Evolutionary conservation across 345 rosid genomes (phyloP).

Genomic region (Kernera saxatilis): DNA sequence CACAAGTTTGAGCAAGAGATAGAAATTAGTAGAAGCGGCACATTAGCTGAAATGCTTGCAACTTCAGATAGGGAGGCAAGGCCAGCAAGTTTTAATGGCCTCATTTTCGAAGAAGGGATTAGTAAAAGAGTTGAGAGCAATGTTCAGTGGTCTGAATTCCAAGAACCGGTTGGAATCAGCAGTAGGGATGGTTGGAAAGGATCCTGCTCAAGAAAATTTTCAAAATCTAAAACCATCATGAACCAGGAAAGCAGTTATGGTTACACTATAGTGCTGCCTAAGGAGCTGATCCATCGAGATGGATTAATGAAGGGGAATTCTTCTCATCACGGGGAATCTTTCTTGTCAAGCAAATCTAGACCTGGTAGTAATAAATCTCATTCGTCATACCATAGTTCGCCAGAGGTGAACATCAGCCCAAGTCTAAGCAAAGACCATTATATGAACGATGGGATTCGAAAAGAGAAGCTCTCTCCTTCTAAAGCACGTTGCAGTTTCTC

Average conservation of each 20-base stretch:
- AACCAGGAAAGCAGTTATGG: slow-evolving; percentile 36
- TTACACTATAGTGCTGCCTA: slow-evolving; percentile 45
- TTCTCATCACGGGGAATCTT: slow-evolving; percentile 37
- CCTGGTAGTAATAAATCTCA: slow-evolving; percentile 35
- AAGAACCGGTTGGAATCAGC: slow-evolving; percentile 86
- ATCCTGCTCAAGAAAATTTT: slow-evolving; percentile 34
- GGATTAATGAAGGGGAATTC: slow-evolving; percentile 41
- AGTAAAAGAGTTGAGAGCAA: slow-evolving; percentile 24
- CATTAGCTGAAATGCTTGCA: slow-evolving; percentile 94
- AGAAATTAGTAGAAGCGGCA: slow-evolving; percentile 50
- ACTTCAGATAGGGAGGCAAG: slow-evolving; percentile 52
- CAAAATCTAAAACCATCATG: slow-evolving; percentile 67
- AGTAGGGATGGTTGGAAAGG: slow-evolving; percentile 97
- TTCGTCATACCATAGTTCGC: slow-evolving; percentile 38
- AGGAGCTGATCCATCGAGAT: slow-evolving; percentile 39
- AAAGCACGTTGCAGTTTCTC: slow-evolving; percentile 31
- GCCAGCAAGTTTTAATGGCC: slow-evolving; percentile 36
- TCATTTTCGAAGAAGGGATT: slow-evolving; percentile 30
- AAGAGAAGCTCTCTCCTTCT: slow-evolving; percentile 36
- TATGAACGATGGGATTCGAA: slow-evolving; percentile 25
- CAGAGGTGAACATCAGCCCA: slow-evolving; percentile 35
- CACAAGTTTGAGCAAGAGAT: slow-evolving; percentile 56
- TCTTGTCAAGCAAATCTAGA: slow-evolving; percentile 39
- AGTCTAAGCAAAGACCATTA: slow-evolving; percentile 27
- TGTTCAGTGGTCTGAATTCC: slow-evolving; percentile 25